A percentile compares a stretch with the other conserved stretches of the same genome.
Conservation (phyloP, 345 rosid genomes). For the Limnanthes douglasii region DNA sequence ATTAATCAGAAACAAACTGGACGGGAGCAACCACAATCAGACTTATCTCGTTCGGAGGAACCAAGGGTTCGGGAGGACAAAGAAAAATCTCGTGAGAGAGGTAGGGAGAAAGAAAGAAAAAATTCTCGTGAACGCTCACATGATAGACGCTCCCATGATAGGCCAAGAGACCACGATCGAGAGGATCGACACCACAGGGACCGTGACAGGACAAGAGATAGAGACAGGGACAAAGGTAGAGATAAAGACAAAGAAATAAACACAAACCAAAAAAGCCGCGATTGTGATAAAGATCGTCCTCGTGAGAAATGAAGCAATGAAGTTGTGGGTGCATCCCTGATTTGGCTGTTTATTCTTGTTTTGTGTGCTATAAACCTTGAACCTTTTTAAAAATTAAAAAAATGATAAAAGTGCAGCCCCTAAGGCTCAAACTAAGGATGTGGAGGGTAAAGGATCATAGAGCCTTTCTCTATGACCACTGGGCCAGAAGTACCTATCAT, state of each 20-base stretch:
- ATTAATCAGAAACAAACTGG: slow-evolving; percentile 67
- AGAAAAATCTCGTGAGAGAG: slow-evolving; percentile 30
- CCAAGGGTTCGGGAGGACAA: slow-evolving; percentile 65
- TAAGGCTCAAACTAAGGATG: too few relatives aligned
- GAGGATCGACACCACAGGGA: slow-evolving; percentile 82
- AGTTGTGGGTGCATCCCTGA: too few relatives aligned
- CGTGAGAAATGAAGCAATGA: too few relatives aligned
- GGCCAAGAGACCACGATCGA: slow-evolving; percentile 70
- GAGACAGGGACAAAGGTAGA: slow-evolving; percentile 34
- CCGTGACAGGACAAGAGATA: slow-evolving; percentile 56
- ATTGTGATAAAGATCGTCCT: slow-evolving; percentile 34
- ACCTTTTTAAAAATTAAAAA: too few relatives aligned
- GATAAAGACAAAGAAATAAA: too few relatives aligned
- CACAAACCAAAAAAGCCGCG: slow-evolving; percentile 26
- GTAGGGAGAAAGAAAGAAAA: slow-evolving; percentile 53
- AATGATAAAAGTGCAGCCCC: too few relatives aligned
- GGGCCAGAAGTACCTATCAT: too few relatives aligned
- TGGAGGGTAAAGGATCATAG: too few relatives aligned
- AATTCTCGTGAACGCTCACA: slow-evolving; percentile 71
- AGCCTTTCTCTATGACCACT: too few relatives aligned
- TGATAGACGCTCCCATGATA: slow-evolving; percentile 61
- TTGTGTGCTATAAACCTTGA: too few relatives aligned
- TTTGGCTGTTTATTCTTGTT: too few relatives aligned
- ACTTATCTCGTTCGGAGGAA: slow-evolving; percentile 60
- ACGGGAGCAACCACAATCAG: slow-evolving; percentile 35